Evolutionary conservation across 192 early-diverging fungal genomes (phyloP).

Genomic region (Haplosporangium gracile): DNA sequence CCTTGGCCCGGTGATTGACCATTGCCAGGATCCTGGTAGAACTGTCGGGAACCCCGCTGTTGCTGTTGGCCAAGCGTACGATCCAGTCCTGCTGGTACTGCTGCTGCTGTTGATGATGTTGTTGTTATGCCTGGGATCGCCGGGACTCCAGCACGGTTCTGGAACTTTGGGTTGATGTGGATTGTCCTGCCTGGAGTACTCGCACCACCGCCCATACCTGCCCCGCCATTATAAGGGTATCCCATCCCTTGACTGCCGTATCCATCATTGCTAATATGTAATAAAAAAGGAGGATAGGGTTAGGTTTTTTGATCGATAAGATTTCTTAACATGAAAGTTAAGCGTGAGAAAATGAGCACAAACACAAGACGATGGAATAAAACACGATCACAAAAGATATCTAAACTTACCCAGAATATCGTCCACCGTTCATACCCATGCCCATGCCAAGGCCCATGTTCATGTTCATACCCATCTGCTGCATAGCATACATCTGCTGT

Average conservation of each 20-base stretch:
- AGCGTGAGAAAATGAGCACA: not conserved
- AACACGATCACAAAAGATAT: not conserved
- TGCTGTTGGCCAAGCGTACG: conserved; percentile 17
- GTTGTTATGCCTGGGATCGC: not conserved
- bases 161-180: conserved; percentile 55
- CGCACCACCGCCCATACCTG: conserved; percentile 22
- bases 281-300: not conserved
- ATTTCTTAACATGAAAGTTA: not conserved
- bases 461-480: conserved; percentile 29
- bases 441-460: conserved; percentile 21
- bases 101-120: too few species aligned
- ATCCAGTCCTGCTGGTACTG: not conserved
- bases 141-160: conserved; percentile 25
- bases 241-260: conserved; percentile 37
- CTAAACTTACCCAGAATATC: conserved; percentile 31
- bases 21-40: conserved; percentile 7
- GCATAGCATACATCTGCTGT: conserved; percentile 18
- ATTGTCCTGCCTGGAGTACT: conserved; percentile 34
- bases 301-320: not conserved
- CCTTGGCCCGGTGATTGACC: not conserved
- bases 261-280: conserved; percentile 7
- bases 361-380: not conserved
- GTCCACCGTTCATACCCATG: conserved; percentile 26
- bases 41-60: conserved; percentile 8
- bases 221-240: conserved; percentile 13